Percentiles rank a stretch among this genome's conserved stretches.
phyloP scores from a whole-genome alignment of 768 basidiomycete genomes.

The Auriscalpium vulgare region DNA sequence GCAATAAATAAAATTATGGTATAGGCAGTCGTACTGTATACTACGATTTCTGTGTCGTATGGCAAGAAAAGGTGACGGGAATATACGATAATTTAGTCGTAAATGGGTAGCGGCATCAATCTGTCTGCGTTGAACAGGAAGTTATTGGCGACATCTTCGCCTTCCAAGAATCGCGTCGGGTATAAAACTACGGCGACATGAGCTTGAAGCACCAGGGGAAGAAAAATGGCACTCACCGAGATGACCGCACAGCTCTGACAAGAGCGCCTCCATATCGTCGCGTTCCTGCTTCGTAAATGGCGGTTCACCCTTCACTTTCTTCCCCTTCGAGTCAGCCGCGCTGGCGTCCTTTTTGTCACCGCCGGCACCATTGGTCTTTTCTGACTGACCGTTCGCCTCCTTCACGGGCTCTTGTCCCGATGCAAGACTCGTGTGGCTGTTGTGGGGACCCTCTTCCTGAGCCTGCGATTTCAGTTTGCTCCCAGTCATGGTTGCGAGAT shows the following conservation, averaged over 20 bases:
- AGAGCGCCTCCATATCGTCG: conserved; percentile 82
- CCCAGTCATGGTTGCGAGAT: neutral
- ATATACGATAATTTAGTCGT: conserved; percentile 32
- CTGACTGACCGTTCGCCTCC: neutral
- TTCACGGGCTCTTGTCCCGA: neutral
- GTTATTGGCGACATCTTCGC: conserved; percentile 87
- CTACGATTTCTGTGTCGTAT: too few species aligned
- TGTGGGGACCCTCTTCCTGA: neutral
- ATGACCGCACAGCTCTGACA: conserved; percentile 75
- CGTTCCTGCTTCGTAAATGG: conserved; percentile 78
- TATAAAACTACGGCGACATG: conserved; percentile 55
- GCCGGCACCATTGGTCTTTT: neutral
- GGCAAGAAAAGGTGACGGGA: too few species aligned
- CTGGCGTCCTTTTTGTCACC: neutral
- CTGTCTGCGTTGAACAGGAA: conserved; percentile 89
- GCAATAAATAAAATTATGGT: too few species aligned
- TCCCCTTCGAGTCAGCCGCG: conserved; percentile 29
- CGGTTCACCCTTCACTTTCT: conserved; percentile 38
- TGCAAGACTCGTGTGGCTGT: neutral
- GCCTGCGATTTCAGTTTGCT: neutral
- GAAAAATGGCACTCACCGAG: conserved; percentile 50
- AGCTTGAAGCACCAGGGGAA: neutral
- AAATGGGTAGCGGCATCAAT: conserved; percentile 68
- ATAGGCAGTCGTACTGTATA: too few species aligned
- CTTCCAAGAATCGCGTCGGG: conserved; percentile 83